Conservation (phyloP, 1,139 yeast species). For the Groenewaldozyma sp. region DNA sequence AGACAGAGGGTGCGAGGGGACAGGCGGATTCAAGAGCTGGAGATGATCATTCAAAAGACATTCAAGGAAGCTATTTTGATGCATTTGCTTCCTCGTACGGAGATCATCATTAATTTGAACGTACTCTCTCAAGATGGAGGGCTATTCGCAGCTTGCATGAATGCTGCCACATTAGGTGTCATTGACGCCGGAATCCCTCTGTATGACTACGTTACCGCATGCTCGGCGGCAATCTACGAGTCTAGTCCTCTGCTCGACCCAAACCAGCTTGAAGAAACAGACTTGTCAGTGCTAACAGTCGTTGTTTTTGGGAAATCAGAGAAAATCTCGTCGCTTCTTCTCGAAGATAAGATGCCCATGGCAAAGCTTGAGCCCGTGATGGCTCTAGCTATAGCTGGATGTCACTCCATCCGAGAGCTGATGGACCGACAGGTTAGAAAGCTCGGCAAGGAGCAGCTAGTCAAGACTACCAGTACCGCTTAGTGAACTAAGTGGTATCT, state of each 20-base stretch:
- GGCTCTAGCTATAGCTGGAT: conserved; percentile 85
- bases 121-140: conserved; percentile 92
- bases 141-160: conserved; percentile 64
- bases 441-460: conserved; percentile 45
- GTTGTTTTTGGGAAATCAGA: conserved; percentile 81
- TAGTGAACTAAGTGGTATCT: too few species aligned
- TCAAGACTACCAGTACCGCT: too few species aligned
- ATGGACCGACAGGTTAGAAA: conserved; percentile 80
- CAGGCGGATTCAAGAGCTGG: conserved; percentile 61
- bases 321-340: conserved; percentile 57
- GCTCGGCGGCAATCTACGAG: conserved; percentile 72
- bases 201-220: conserved; percentile 81
- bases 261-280: conserved; percentile 73
- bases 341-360: conserved; percentile 75
- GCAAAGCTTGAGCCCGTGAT: conserved; percentile 70
- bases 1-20: conserved; percentile 43
- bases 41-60: conserved; percentile 65
- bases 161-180: conserved; percentile 83
- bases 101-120: conserved; percentile 62
- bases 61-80: conserved; percentile 72
- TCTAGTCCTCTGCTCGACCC: conserved; percentile 66
- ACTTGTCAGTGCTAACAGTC: conserved; percentile 68
- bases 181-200: conserved; percentile 94
- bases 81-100: conserved; percentile 73
- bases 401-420: conserved; percentile 67